Percentiles rank a stretch among this genome's conserved stretches.
These are phyloP conservation scores for Oidiodendron maius DNA, from an alignment of 495 filamentous ascomycete species.

Conservation along the genomic window DNA sequence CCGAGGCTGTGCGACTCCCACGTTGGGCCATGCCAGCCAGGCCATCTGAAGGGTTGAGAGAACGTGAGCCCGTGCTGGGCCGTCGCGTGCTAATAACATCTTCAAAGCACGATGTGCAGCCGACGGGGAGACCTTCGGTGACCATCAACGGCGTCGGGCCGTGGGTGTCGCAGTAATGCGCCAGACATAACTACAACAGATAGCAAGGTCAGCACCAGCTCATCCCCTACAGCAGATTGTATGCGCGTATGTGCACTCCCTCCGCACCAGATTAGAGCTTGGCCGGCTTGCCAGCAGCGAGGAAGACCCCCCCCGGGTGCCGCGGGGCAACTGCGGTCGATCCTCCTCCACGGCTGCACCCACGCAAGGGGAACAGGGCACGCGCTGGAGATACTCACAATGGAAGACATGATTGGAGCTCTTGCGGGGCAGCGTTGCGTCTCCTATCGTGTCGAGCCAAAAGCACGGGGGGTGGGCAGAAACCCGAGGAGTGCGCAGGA, in stretches of 20 bases:
- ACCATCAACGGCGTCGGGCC: constrained; percentile 93
- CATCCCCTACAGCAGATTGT: not conserved
- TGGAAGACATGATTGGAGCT: constrained; percentile 19
- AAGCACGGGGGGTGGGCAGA: no score
- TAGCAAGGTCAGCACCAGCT: constrained; percentile 6
- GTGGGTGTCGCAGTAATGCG: constrained; percentile 95
- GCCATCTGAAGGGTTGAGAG: not conserved
- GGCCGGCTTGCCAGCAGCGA: no score
- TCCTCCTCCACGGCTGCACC: not conserved
- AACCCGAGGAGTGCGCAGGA: no score
- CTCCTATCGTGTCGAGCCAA: no score
- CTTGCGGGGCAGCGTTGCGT: no score
- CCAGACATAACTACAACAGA: constrained; percentile 70
- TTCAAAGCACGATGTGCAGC: constrained; percentile 69
- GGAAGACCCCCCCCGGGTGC: constrained; percentile 5
- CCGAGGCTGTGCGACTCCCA: constrained; percentile 11
- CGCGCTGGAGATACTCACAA: constrained; percentile 13
- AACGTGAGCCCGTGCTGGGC: constrained; percentile 16
- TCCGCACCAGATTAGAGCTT: constrained; percentile 2
- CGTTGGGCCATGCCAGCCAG: not conserved
- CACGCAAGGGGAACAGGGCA: not conserved
- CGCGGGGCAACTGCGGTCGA: constrained; percentile 7
- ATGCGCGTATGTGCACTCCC: constrained; percentile 1
- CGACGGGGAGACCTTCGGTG: constrained; percentile 77
- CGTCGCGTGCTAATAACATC: constrained; percentile 22